Base-by-base conservation (phyloP, 176 grass and related monocot genomes). In the Elaeis guineensis region DNA sequence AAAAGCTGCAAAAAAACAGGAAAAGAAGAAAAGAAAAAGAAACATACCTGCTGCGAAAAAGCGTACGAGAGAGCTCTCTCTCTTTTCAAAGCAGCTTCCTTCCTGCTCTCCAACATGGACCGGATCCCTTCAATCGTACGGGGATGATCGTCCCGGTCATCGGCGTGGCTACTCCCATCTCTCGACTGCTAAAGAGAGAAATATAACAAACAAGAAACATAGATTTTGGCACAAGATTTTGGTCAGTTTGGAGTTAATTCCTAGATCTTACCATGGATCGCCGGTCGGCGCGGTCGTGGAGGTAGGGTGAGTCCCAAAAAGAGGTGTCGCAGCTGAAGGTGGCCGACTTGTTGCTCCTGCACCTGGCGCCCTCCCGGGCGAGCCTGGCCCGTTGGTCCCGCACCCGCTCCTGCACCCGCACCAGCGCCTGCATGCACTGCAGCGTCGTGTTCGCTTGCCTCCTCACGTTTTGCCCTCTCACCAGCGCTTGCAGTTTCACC, bases 391-490 rank as follows among this genome's bases (percentile, higher is more conserved):
- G 78, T 69, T 92, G 87, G 84, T 98, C 93, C 3, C 93, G 62
- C 5, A 98, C 87, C 0, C 93, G 84, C 17, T 81, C 84, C 76
- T 98, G 93, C 15, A 98, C 93, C 39, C 93, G 72, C 8, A 92
- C 87, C 35, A 98, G 84, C n/a, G 93, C 93, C 75, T 98, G 93
- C 93, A 98, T 98, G 79, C 93, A 89, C 19, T 87, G 78, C 3
- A 98, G 81, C 60, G 93, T 92, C 84, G 89, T 86, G 73, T 92
- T 89, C 51, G 87, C 93, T 49, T 98, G 93, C 55, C 85, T 92
- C 16, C 93, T 66, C 44, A 98, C 93, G 68, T 98, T 98, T 84
- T 98, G 93, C 4, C 93, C 93, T 9, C 93, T 86, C 51, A 98
- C 93, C 5, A 98, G 73, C 52, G 93, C 93, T 72, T 98, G 93